phyloP scores from a whole-genome alignment of 2,329 filamentous ascomycete genomes.

The Thelonectria blattea region DNA sequence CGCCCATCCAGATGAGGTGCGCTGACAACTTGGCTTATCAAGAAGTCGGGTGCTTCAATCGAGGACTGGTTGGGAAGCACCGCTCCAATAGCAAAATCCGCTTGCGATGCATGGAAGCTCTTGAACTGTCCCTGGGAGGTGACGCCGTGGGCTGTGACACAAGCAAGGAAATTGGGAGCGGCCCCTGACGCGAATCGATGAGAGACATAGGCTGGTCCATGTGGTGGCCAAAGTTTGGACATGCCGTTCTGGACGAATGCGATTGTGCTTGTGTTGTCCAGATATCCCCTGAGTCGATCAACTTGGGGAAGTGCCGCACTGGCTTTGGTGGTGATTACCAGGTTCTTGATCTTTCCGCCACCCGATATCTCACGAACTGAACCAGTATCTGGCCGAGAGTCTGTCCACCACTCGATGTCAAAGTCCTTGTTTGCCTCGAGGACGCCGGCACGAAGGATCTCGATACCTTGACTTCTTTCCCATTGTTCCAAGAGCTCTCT shows the following conservation, averaged over 20 bases:
- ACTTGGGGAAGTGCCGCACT: conserved; percentile 68
- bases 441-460: conserved; percentile 47
- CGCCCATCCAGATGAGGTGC: conserved; percentile 52
- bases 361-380: conserved; percentile 49
- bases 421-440: conserved; percentile 46
- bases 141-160: conserved; percentile 65
- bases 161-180: conserved; percentile 74
- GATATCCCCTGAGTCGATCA: conserved; percentile 64
- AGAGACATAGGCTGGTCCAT: conserved; percentile 51
- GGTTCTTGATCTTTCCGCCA: conserved; percentile 63
- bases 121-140: conserved; percentile 56
- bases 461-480: conserved; percentile 51
- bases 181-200: conserved; percentile 46
- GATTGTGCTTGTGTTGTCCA: conserved; percentile 71
- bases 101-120: conserved; percentile 59
- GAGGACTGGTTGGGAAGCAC: conserved; percentile 44
- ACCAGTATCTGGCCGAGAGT: conserved; percentile 46
- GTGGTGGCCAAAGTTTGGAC: conserved; percentile 67
- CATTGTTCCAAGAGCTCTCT: conserved; percentile 56
- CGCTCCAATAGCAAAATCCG: conserved; percentile 54
- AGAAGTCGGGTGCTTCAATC: conserved; percentile 39
- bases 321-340: conserved; percentile 82
- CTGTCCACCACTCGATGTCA: conserved; percentile 62
- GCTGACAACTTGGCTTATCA: conserved; percentile 50
- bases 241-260: conserved; percentile 88